Conservation (phyloP, 768 basidiomycete species). For the Kwoniella dendrophila region DNA sequence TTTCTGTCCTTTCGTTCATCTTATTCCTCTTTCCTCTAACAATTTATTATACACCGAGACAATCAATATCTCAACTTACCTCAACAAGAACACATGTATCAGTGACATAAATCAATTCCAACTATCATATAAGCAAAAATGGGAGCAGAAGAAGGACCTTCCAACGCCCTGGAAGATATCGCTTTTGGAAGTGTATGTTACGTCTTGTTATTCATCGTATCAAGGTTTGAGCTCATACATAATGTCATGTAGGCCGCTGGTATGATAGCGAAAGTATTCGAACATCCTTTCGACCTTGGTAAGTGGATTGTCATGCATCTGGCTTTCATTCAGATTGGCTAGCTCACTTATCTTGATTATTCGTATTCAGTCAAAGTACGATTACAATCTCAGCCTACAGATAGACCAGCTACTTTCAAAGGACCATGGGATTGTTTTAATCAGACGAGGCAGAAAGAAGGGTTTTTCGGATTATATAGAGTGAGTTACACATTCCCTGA, state of each 20-base stretch:
- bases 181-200: conserved; percentile 28
- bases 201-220: neutral
- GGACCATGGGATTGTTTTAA: conserved; percentile 86
- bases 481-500: conserved; percentile 61
- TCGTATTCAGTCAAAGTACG: conserved; percentile 71
- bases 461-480: conserved; percentile 79
- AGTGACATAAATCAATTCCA: neutral
- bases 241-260: conserved; percentile 18
- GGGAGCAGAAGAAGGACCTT: conserved; percentile 17
- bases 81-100: neutral
- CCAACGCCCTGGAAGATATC: conserved; percentile 24
- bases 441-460: conserved; percentile 79
- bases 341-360: neutral
- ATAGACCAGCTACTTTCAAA: conserved; percentile 69
- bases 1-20: no score
- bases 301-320: conserved; percentile 2
- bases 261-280: conserved; percentile 28
- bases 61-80: neutral
- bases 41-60: neutral
- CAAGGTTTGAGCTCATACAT: neutral
- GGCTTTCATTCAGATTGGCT: neutral
- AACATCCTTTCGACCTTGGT: conserved; percentile 78
- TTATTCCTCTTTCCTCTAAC: no score
- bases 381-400: conserved; percentile 84
- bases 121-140: neutral